A percentile compares a stretch with the other conserved stretches of the same genome.
Evolutionary conservation across 805 yeast genomes (phyloP).

Genomic region (Candida wancherniae): DNA sequence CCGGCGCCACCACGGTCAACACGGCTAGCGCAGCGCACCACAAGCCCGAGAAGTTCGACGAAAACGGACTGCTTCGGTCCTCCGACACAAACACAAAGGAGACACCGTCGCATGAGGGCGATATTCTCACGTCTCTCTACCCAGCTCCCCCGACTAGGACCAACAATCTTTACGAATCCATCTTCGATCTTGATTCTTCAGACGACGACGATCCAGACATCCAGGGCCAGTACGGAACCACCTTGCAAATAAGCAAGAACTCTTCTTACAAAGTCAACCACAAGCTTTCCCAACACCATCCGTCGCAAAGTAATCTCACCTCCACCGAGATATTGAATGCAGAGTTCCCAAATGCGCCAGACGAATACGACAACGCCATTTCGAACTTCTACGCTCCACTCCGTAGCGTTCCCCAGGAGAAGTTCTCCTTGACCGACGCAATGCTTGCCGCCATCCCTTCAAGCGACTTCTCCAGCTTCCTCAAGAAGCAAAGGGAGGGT

Average conservation of each 20-base stretch:
- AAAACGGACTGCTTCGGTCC: too few species aligned
- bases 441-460: conserved; percentile 13
- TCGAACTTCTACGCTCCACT: conserved; percentile 19
- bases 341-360: conserved; percentile 6
- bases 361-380: conserved; percentile 17
- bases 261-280: conserved; percentile 5
- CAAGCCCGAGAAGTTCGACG: too few species aligned
- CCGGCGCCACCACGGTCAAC: too few species aligned
- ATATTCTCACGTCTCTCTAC: too few species aligned
- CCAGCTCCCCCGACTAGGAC: too few species aligned
- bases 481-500: conserved; percentile 10
- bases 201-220: conserved; percentile 12
- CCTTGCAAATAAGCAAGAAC: conserved; percentile 9
- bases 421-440: conserved; percentile 19
- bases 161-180: conserved; percentile 8
- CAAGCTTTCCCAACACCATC: neutral
- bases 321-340: conserved; percentile 9
- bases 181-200: conserved; percentile 13
- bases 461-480: conserved; percentile 8
- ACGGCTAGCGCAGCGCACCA: too few species aligned
- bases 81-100: too few species aligned
- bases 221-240: conserved; percentile 15
- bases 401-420: conserved; percentile 15
- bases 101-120: too few species aligned
- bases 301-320: conserved; percentile 2